phyloP scores from a whole-genome alignment of 768 basidiomycete species.

The Terana coerulea region DNA sequence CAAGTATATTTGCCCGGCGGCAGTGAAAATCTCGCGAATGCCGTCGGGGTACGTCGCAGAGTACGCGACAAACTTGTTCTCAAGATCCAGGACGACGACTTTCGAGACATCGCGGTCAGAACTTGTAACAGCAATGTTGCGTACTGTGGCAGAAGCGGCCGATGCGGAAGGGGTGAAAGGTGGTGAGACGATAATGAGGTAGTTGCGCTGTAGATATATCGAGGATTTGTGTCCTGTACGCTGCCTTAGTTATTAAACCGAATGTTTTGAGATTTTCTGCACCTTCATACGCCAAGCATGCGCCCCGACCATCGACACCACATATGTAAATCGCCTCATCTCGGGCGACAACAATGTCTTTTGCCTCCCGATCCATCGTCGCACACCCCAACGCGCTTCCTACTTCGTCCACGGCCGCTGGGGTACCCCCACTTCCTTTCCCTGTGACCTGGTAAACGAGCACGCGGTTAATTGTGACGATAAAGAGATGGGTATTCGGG shows the following conservation, averaged over 20 bases:
- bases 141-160: slow-evolving; percentile 68
- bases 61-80: slow-evolving; percentile 88
- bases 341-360: slow-evolving; percentile 78
- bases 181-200: slow-evolving; percentile 87
- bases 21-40: slow-evolving; percentile 76
- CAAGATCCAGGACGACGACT: slow-evolving; percentile 85
- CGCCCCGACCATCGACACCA: slow-evolving; percentile 74
- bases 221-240: slow-evolving; percentile 66
- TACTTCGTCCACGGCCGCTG: slow-evolving; percentile 78
- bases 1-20: slow-evolving; percentile 79
- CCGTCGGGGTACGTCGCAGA: slow-evolving; percentile 78
- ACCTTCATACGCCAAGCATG: slow-evolving; percentile 94
- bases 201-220: slow-evolving; percentile 75
- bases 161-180: slow-evolving; percentile 67
- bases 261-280: not conserved
- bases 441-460: slow-evolving; percentile 74
- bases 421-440: slow-evolving; percentile 59
- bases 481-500: slow-evolving; percentile 58
- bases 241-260: not conserved
- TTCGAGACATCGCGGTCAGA: slow-evolving; percentile 63
- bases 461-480: slow-evolving; percentile 85
- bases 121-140: slow-evolving; percentile 62
- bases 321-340: slow-evolving; percentile 93
- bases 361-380: slow-evolving; percentile 68
- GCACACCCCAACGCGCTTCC: slow-evolving; percentile 85